These are phyloP conservation scores for Candida easanensis DNA, from an alignment of 805 yeast species.

Conservation along the genomic window DNA sequence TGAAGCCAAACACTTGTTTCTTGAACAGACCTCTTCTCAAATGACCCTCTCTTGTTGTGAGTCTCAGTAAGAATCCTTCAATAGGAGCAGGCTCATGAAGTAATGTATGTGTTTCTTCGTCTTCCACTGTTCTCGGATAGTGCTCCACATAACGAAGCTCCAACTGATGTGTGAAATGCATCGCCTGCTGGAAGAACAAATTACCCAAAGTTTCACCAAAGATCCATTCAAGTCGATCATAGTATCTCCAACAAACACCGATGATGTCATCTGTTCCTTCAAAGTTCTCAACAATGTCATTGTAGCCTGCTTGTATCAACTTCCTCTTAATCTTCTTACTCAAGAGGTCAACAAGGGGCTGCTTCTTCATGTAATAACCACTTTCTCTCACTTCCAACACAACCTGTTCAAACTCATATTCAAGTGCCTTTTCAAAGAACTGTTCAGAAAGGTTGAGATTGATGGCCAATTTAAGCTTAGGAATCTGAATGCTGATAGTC, in stretches of 20 bases:
- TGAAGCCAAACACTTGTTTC: conserved; percentile 47
- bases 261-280: conserved; percentile 29
- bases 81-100: conserved; percentile 62
- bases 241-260: conserved; percentile 62
- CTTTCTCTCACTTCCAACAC: conserved; percentile 5
- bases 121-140: conserved; percentile 32
- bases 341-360: conserved; percentile 36
- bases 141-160: conserved; percentile 54
- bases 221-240: conserved; percentile 76
- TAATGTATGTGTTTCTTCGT: conserved; percentile 15
- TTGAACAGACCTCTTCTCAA: conserved; percentile 30
- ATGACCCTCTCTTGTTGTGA: conserved; percentile 50
- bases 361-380: conserved; percentile 28
- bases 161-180: conserved; percentile 46
- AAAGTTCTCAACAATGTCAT: conserved; percentile 25
- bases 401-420: background rate
- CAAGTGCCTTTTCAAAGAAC: conserved; percentile 9
- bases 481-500: conserved; percentile 44
- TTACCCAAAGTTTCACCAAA: conserved; percentile 42
- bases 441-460: conserved; percentile 23
- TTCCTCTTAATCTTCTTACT: conserved; percentile 35
- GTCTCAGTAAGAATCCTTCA: conserved; percentile 74
- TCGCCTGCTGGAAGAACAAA: conserved; percentile 42
- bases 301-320: conserved; percentile 29
- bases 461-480: conserved; percentile 32